phyloP scores from a whole-genome alignment of 768 basidiomycete genomes.

The Suillus weaverae region DNA sequence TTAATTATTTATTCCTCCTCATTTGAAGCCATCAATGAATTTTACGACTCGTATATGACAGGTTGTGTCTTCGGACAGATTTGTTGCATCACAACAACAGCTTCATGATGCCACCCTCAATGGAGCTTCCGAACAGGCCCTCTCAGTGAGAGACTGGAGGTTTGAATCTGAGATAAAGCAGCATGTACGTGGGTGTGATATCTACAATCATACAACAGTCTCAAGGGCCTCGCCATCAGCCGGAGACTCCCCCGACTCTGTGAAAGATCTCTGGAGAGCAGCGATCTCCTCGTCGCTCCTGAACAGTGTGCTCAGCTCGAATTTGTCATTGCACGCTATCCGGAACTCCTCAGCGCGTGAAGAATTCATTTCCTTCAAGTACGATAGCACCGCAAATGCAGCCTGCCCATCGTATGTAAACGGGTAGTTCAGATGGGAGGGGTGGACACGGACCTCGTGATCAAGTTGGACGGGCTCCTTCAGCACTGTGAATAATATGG shows the following conservation, averaged over 20 bases:
- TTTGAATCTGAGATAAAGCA: background rate
- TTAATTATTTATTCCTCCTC: no score
- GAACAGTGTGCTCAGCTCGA: constrained; percentile 68
- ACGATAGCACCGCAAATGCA: constrained; percentile 46
- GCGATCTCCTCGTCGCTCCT: constrained; percentile 53
- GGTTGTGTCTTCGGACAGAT: background rate
- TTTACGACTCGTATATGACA: no score
- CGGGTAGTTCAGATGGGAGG: background rate
- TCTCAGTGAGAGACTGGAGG: background rate
- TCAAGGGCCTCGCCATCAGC: constrained; percentile 4
- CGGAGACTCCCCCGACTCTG: constrained; percentile 17
- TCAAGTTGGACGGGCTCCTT: constrained; percentile 43
- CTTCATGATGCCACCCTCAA: background rate
- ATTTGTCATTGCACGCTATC: constrained; percentile 49
- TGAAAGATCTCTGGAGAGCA: constrained; percentile 32
- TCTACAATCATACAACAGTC: background rate
- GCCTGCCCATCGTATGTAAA: constrained; percentile 39
- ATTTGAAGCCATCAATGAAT: no score
- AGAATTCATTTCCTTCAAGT: constrained; percentile 53
- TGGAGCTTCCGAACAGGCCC: background rate
- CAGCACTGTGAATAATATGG: constrained; percentile 50
- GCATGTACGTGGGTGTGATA: background rate
- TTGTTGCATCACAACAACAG: background rate
- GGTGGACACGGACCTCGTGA: constrained; percentile 43
- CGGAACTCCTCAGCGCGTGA: constrained; percentile 62